These are phyloP conservation scores for Backusella parvicylindrica DNA, from an alignment of 192 early-diverging fungal species.

Conservation along the genomic window DNA sequence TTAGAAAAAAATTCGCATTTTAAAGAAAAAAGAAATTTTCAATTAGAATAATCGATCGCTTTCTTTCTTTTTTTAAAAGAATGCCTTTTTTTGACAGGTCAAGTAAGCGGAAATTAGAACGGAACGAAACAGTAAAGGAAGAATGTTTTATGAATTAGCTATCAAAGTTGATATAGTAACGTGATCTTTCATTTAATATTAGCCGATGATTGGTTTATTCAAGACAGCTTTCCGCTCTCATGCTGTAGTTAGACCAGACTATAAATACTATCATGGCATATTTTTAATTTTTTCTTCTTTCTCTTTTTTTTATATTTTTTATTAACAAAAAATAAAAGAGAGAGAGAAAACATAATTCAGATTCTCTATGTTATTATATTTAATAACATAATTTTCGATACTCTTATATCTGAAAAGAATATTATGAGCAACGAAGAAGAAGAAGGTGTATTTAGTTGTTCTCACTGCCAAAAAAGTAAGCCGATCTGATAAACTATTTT, in stretches of 20 bases:
- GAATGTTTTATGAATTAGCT: not conserved
- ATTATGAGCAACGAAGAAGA: slow-evolving; percentile 2
- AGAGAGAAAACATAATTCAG: not conserved
- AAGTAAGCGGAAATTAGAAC: not conserved
- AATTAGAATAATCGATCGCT: not conserved
- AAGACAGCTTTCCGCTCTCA: not conserved
- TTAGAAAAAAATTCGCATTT: not conserved
- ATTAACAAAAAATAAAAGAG: too few relatives aligned
- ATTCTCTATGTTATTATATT: not conserved
- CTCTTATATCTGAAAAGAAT: not conserved
- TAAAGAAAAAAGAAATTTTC: not conserved
- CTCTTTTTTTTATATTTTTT: not conserved
- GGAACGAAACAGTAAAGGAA: not conserved
- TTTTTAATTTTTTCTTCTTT: not conserved
- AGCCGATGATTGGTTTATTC: not conserved
- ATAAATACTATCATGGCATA: not conserved
- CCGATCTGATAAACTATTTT: not conserved
- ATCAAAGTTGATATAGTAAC: not conserved
- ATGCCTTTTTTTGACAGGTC: not conserved
- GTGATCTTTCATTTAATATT: not conserved
- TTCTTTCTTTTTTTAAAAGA: not conserved
- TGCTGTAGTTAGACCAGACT: not conserved
- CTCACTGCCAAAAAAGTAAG: slow-evolving; percentile 29
- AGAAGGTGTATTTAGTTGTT: slow-evolving; percentile 14
- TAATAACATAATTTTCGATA: not conserved